Base-by-base conservation (phyloP, 257 asterid genomes). In the Marsdenia floribunda region DNA sequence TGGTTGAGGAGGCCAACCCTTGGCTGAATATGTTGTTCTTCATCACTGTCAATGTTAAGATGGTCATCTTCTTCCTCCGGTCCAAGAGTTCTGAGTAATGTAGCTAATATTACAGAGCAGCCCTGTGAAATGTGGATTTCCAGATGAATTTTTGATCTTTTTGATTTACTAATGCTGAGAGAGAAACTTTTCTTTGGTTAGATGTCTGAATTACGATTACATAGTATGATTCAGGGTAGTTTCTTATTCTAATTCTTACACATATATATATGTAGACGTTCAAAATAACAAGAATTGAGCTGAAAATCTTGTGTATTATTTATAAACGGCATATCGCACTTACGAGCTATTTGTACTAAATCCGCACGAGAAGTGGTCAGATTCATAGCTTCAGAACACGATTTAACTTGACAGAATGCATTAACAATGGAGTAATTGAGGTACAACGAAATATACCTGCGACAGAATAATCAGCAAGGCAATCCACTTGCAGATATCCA, bases 61-160 rank as follows among this genome's bases (percentile, higher is more conserved):
- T 26, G 46, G 54, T 74, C 26, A 18, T 63, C 80, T 3, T 68
- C 75, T 40, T 63, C 80, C 3, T 68, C 75, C 37, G 74, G 58
- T 42, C 64, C 82, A 1, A 71, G 79, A 68, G 85, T 80, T 79
- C 82, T 86, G 63, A 87, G 74, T 14, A 83, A 13, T 14, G 90
- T 77, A 26, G 92, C 91, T 67, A 87, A 65, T 46, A 89, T 68
- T 38, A 86, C 71, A 46, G 88, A 82, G 33, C 83, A 15, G 5
- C 88, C 92, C 96, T 89, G 88, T 83, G 58, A n/a, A 44, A 6
- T 44, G 12, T 44, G 49, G 8, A 47, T 37, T 55, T 15, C 13
- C 52, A 52, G 44, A 7, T 0, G 7, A 52, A 7, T 6, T 3
- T 52, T 16, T 52, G 14, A 52, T n/a, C 57, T 52, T 16, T 52